Percentiles rank a stretch among this genome's conserved stretches.
Evolutionary conservation across 1,284 basidiomycete genomes (phyloP).

Genomic region (Austroboletus novae-zelandiae): DNA sequence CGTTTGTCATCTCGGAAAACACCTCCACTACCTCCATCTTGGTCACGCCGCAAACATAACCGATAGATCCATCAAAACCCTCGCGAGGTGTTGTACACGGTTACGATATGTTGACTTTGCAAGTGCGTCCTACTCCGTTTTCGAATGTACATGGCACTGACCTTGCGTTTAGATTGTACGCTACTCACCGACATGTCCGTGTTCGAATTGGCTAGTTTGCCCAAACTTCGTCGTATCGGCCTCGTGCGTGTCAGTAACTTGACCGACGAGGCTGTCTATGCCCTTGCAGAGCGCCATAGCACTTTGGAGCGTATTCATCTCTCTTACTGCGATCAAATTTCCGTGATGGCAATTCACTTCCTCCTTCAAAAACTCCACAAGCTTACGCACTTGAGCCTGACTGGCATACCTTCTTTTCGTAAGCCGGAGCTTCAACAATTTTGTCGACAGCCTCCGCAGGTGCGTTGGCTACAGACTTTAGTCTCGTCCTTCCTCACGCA

Average conservation of each 20-base stretch:
- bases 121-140: slow-evolving; percentile 53
- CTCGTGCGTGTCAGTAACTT: slow-evolving; percentile 91
- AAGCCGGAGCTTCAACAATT: slow-evolving; percentile 86
- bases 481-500: slow-evolving; percentile 3
- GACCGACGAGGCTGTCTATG: slow-evolving; percentile 91
- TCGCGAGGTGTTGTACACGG: slow-evolving; percentile 89
- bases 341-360: slow-evolving; percentile 88
- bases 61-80: slow-evolving; percentile 80
- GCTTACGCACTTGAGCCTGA: slow-evolving; percentile 92
- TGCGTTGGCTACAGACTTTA: slow-evolving; percentile 37
- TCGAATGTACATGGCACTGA: slow-evolving; percentile 3
- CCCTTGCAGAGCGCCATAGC: slow-evolving; percentile 77
- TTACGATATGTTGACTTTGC: slow-evolving; percentile 96
- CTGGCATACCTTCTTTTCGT: slow-evolving; percentile 92
- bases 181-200: slow-evolving; percentile 92
- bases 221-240: slow-evolving; percentile 92
- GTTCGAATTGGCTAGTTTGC: slow-evolving; percentile 84
- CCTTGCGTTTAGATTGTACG: slow-evolving; percentile 64
- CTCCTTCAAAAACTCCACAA: slow-evolving; percentile 85
- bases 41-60: slow-evolving; percentile 91
- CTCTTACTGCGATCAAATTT: slow-evolving; percentile 96
- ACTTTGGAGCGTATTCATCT: slow-evolving; percentile 95
- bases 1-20: slow-evolving; percentile 86
- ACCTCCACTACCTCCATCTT: slow-evolving; percentile 93
- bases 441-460: slow-evolving; percentile 85